These are phyloP conservation scores for Symbiodinium natans DNA, from an alignment of 73 alveolate species.

Conservation along the genomic window DNA sequence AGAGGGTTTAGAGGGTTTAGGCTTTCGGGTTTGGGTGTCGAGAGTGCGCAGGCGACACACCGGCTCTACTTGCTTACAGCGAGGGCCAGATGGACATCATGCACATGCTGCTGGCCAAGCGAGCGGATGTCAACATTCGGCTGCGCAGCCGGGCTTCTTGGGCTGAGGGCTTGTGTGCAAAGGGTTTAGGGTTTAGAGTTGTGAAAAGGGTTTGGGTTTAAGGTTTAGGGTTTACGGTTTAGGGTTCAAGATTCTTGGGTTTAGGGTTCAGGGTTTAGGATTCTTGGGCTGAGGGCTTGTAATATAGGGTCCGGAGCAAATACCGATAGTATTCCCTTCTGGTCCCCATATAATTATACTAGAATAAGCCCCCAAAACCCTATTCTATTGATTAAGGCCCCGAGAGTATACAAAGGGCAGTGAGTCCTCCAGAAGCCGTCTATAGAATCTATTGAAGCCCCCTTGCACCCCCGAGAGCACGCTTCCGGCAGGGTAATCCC, in stretches of 20 bases:
- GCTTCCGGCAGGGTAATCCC: no score
- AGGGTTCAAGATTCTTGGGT: background rate
- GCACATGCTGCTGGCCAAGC: conserved; percentile 2
- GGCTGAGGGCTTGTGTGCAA: background rate
- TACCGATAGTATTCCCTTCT: no score
- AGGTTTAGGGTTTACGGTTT: background rate
- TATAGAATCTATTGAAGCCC: no score
- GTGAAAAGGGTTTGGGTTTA: background rate
- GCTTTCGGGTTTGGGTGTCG: background rate
- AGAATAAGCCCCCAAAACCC: no score
- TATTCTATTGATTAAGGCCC: no score
- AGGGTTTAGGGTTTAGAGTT: background rate
- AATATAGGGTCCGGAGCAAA: no score
- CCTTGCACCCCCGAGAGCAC: no score
- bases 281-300: background rate
- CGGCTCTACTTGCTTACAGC: background rate
- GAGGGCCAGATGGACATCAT: conserved; percentile 21
- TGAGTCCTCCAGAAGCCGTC: no score
- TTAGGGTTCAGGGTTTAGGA: no score
- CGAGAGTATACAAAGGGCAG: no score
- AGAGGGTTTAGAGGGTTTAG: background rate
- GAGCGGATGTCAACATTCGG: background rate
- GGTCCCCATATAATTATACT: no score
- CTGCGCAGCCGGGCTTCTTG: background rate
- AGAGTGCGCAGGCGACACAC: background rate